Conservation (phyloP, 257 asterid species). For the Cinchona pubescens region DNA sequence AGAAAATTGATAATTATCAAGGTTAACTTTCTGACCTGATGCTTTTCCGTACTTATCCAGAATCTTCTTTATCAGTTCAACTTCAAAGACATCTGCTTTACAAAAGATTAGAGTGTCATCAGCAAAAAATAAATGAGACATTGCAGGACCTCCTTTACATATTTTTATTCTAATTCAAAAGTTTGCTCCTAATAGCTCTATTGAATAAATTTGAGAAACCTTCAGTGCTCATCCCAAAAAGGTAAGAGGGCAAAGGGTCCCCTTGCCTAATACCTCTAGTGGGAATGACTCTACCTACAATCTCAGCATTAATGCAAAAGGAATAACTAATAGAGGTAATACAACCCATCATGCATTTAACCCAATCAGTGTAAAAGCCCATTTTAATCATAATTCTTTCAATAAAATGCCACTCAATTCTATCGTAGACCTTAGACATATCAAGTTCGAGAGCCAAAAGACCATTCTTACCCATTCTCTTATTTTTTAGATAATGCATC, state of each 20-base stretch:
- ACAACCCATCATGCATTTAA: not conserved
- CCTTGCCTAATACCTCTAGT: not conserved
- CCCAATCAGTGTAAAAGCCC: not conserved
- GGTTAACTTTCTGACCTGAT: not conserved
- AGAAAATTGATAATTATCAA: too few relatives aligned
- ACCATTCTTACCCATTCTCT: not conserved
- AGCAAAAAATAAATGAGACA: not conserved
- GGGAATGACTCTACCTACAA: not conserved
- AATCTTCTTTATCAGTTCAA: accelerated
- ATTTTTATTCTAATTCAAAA: not conserved
- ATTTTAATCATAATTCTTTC: not conserved
- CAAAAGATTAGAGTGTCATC: too few relatives aligned
- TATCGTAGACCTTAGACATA: too few relatives aligned
- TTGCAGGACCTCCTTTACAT: not conserved
- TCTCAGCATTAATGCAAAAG: not conserved
- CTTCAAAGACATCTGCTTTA: not conserved
- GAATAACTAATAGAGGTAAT: too few relatives aligned
- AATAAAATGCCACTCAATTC: not conserved
- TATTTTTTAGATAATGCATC: not conserved
- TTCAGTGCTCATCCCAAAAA: too few relatives aligned
- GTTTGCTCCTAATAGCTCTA: too few relatives aligned
- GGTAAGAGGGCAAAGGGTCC: too few relatives aligned
- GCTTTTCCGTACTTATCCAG: not conserved
- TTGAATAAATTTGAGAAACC: too few relatives aligned
- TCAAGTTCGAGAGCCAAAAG: not conserved